phyloP scores from a whole-genome alignment of 2,329 filamentous ascomycete species.

The Epichloe sibirici region DNA sequence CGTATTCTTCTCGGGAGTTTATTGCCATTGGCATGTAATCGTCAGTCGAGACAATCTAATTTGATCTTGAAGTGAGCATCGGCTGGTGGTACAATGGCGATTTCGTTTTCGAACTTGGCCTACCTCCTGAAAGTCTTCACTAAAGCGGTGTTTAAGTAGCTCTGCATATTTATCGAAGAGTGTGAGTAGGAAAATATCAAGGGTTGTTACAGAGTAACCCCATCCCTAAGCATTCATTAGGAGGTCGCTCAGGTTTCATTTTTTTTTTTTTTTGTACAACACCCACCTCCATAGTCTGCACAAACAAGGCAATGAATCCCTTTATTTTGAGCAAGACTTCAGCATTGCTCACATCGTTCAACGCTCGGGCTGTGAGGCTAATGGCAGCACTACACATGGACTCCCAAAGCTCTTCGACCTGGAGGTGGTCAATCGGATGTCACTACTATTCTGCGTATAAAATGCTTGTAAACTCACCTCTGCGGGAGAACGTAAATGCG shows the following conservation, averaged over 20 bases:
- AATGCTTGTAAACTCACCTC: conserved; percentile 48
- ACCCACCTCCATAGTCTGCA: conserved; percentile 89
- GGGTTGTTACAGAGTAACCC: conserved; percentile 70
- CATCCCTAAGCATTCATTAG: conserved; percentile 77
- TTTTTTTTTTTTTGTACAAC: conserved; percentile 41
- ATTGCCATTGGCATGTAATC: conserved; percentile 99
- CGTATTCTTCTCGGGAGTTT: conserved; percentile 78
- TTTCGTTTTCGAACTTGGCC: conserved; percentile 3
- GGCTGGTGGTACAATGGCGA: background rate
- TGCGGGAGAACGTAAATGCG: conserved; percentile 66
- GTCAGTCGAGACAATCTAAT: conserved; percentile 67
- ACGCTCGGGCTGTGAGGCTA: conserved; percentile 63
- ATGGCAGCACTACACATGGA: conserved; percentile 91
- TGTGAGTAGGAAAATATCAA: conserved; percentile 76
- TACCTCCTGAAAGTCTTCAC: conserved; percentile 89
- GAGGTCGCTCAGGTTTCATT: conserved; percentile 42
- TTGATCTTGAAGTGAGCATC: background rate
- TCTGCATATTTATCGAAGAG: conserved; percentile 92
- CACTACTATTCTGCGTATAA: background rate
- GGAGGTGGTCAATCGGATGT: background rate
- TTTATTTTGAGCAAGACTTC: conserved; percentile 92
- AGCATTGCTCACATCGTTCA: conserved; percentile 73
- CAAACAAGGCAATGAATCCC: conserved; percentile 82
- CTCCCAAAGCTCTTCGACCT: conserved; percentile 98
- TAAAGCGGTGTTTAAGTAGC: conserved; percentile 80